phyloP scores from a whole-genome alignment of 148 eudicot genomes.

The Chenopodium suecicum region DNA sequence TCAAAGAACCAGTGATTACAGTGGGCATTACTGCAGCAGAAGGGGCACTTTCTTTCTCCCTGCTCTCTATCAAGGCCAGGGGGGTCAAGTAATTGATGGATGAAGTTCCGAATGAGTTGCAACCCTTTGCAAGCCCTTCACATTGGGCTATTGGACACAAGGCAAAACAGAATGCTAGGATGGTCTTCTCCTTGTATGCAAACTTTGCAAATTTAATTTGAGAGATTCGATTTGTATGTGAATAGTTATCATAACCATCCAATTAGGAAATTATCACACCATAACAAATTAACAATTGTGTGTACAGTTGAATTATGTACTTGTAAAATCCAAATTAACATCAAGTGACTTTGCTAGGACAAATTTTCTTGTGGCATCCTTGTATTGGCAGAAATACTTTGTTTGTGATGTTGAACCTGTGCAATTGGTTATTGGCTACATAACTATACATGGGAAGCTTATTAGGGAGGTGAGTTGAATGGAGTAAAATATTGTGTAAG shows the following conservation, averaged over 20 bases:
- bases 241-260: background rate
- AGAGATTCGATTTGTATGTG: background rate
- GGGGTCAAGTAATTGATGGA: background rate
- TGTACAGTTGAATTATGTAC: background rate
- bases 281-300: background rate
- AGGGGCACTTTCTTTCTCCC: background rate
- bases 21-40: background rate
- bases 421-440: no score
- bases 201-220: background rate
- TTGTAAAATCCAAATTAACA: no score
- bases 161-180: background rate
- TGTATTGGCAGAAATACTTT: background rate
- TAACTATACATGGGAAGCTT: no score
- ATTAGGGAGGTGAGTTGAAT: no score
- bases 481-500: no score
- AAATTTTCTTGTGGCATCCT: background rate
- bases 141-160: background rate
- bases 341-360: background rate
- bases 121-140: background rate
- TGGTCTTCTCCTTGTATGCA: background rate
- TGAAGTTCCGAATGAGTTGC: background rate
- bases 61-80: background rate
- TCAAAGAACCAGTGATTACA: conserved; percentile 38
- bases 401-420: background rate
- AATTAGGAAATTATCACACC: background rate